Conservation (phyloP, 192 early-diverging fungal species). For the Polychytrium aggregatum region DNA sequence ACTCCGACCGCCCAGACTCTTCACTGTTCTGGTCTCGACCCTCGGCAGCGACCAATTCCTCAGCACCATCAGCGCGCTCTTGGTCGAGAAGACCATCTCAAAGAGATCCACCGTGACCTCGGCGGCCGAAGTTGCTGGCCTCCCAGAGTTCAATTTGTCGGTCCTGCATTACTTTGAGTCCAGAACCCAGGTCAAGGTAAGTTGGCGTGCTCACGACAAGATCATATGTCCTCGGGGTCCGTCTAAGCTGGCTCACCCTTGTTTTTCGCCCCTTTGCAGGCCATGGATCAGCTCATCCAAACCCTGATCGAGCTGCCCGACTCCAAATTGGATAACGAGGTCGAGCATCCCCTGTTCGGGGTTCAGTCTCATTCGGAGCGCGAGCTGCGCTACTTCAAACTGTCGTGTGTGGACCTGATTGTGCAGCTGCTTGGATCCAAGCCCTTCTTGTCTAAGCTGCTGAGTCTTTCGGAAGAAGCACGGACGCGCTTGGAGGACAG, state of each 20-base stretch:
- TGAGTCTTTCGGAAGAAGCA: constrained; percentile 17
- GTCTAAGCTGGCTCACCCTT: too few species aligned
- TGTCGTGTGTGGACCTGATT: constrained; percentile 42
- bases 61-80: constrained; percentile 55
- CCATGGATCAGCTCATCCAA: too few species aligned
- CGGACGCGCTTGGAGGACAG: too few species aligned
- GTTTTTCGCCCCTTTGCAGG: too few species aligned
- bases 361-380: constrained; percentile 33
- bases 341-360: too few species aligned
- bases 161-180: constrained; percentile 59
- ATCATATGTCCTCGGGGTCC: too few species aligned
- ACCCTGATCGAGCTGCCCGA: too few species aligned
- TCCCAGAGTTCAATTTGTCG: constrained; percentile 63
- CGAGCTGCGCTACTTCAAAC: constrained; percentile 56
- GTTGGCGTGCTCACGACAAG: too few species aligned
- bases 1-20: constrained; percentile 43
- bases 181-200: constrained; percentile 53
- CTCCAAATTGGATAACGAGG: too few species aligned
- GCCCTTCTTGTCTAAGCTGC: constrained; percentile 38
- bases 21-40: constrained; percentile 67
- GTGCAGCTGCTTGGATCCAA: constrained; percentile 35
- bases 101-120: constrained; percentile 35
- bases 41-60: constrained; percentile 70
- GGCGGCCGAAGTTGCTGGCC: constrained; percentile 46
- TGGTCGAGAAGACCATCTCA: constrained; percentile 58